Percentiles rank a stretch among this genome's conserved stretches.
Evolutionary conservation across 441 rosid species (phyloP).

Genomic region (Pelargonium cotyledonis): DNA sequence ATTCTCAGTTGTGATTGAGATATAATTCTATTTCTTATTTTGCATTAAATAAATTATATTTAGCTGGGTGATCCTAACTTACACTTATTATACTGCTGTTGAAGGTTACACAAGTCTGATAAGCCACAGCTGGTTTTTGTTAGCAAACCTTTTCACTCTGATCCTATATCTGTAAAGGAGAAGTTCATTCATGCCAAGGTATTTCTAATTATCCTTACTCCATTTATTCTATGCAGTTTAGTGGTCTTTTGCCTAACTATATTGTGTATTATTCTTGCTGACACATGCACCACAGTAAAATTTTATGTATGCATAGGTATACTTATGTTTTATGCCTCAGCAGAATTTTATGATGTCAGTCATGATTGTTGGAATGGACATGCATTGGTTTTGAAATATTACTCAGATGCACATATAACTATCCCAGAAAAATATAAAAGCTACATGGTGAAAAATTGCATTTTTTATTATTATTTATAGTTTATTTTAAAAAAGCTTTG

Average conservation of each 20-base stretch:
- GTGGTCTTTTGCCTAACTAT: neutral
- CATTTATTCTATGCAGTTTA: constrained; percentile 3
- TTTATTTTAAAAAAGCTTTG: no score
- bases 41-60: constrained; percentile 12
- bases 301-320: no score
- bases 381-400: no score
- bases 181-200: constrained; percentile 99
- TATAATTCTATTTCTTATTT: constrained; percentile 15
- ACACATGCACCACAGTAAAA: no score
- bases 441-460: neutral
- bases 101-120: constrained; percentile 55
- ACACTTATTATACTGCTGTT: constrained; percentile 23
- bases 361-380: no score
- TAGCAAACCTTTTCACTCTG: constrained; percentile 63
- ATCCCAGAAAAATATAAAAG: no score
- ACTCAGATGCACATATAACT: no score
- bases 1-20: constrained; percentile 15
- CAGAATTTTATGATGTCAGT: no score
- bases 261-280: no score
- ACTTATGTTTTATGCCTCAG: no score
- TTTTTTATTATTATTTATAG: no score
- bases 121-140: constrained; percentile 53
- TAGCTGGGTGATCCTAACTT: constrained; percentile 21
- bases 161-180: constrained; percentile 88
- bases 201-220: constrained; percentile 5